Percentiles rank a stretch among this genome's conserved stretches.
Conservation (phyloP, 352 stramenopile species). For the Pythium phragmitis region DNA sequence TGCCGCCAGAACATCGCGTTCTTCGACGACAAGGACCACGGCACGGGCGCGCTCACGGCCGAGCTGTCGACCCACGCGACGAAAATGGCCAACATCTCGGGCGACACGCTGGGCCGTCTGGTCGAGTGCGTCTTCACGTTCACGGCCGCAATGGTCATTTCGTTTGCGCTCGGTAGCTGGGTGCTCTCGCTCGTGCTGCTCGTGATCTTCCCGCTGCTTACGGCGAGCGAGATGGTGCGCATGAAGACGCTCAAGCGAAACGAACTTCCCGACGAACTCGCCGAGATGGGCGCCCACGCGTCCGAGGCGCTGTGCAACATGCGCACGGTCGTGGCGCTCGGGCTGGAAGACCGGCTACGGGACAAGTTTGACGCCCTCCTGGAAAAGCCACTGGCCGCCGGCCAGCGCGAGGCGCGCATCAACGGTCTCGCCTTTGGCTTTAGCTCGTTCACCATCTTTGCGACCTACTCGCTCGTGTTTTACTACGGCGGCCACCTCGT, state of each 20-base stretch:
- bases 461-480: conserved; percentile 50
- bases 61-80: conserved; percentile 42
- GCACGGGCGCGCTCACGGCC: conserved; percentile 36
- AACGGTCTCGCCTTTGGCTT: conserved; percentile 58
- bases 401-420: conserved; percentile 31
- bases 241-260: neutral
- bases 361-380: conserved; percentile 23
- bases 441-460: conserved; percentile 54
- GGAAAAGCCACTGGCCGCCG: conserved; percentile 15
- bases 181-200: conserved; percentile 8
- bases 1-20: conserved; percentile 46
- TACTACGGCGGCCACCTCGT: conserved; percentile 58
- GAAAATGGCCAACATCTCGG: conserved; percentile 33
- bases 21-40: conserved; percentile 34
- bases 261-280: conserved; percentile 15
- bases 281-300: conserved; percentile 27
- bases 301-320: conserved; percentile 35
- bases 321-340: conserved; percentile 33
- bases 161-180: conserved; percentile 7
- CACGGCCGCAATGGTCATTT: neutral
- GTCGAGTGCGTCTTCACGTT: conserved; percentile 10
- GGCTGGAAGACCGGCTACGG: conserved; percentile 22
- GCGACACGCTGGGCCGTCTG: conserved; percentile 6
- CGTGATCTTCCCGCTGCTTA: conserved; percentile 5
- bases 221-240: neutral